phyloP scores from a whole-genome alignment of 768 basidiomycete species.

The Suillus subalutaceus region DNA sequence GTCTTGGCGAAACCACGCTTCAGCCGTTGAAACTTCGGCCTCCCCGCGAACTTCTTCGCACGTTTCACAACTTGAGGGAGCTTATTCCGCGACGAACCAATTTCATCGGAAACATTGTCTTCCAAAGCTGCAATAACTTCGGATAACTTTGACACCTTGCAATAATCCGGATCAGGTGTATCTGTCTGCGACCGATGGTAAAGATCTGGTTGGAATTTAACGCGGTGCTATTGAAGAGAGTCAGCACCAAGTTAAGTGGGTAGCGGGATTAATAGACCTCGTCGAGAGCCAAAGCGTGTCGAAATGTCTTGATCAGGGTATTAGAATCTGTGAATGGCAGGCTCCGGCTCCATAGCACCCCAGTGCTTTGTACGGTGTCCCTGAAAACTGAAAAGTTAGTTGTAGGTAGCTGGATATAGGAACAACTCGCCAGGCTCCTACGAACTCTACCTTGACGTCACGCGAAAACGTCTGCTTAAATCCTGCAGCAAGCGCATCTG shows the following conservation, averaged over 20 bases:
- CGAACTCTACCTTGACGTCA: slow-evolving; percentile 71
- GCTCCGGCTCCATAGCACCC: slow-evolving; percentile 56
- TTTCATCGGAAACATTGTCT: not conserved
- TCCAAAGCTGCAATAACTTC: not conserved
- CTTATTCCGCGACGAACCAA: not conserved
- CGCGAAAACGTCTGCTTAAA: slow-evolving; percentile 77
- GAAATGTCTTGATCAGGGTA: slow-evolving; percentile 64
- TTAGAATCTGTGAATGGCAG: slow-evolving; percentile 73
- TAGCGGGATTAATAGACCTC: slow-evolving; percentile 48
- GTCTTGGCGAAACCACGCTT: not conserved
- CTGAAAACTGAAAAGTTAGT: slow-evolving; percentile 32
- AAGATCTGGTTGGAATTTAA: slow-evolving; percentile 64
- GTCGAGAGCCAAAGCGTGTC: slow-evolving; percentile 79
- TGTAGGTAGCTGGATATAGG: not conserved
- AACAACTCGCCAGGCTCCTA: slow-evolving; percentile 70
- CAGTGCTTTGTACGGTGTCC: slow-evolving; percentile 84
- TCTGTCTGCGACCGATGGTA: slow-evolving; percentile 49
- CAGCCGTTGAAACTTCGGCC: not conserved
- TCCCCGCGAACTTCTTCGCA: slow-evolving; percentile 2
- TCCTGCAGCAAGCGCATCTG: slow-evolving; percentile 52
- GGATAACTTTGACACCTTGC: slow-evolving; percentile 11
- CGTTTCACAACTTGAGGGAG: slow-evolving; percentile 4
- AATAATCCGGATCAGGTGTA: slow-evolving; percentile 31
- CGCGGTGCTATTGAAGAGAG: slow-evolving; percentile 50
- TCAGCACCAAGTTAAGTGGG: slow-evolving; percentile 14